Evolutionary conservation across 2,329 filamentous ascomycete genomes (phyloP).

Genomic region (Fusarium sublunatum): DNA sequence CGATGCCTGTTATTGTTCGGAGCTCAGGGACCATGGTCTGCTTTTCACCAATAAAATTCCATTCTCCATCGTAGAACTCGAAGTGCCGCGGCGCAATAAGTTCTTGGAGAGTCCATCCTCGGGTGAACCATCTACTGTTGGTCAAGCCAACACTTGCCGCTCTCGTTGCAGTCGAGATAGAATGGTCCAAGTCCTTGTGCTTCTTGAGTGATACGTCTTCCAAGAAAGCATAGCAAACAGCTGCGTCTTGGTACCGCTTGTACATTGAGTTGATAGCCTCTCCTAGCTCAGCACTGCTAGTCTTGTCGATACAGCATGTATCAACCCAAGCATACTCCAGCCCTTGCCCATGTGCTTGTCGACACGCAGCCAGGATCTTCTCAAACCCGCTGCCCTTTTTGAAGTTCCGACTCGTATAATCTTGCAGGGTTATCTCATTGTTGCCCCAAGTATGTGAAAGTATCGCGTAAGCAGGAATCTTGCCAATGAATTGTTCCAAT

Average conservation of each 20-base stretch:
- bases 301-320: constrained; percentile 37
- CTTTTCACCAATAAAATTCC: constrained; percentile 9
- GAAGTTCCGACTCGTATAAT: neutral
- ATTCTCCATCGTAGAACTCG: constrained; percentile 5
- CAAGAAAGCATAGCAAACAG: constrained; percentile 19
- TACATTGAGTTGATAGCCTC: constrained; percentile 38
- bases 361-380: constrained; percentile 20
- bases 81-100: constrained; percentile 1
- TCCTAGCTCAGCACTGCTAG: constrained; percentile 25
- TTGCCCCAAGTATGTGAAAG: constrained; percentile 21
- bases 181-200: neutral
- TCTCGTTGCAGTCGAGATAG: neutral
- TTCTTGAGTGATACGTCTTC: constrained; percentile 1
- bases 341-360: constrained; percentile 13
- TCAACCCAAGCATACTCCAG: constrained; percentile 26
- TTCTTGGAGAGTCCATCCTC: constrained; percentile 24
- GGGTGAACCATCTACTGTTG: constrained; percentile 13
- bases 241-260: constrained; percentile 23
- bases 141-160: neutral
- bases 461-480: constrained; percentile 11
- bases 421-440: constrained; percentile 10
- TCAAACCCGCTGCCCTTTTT: neutral
- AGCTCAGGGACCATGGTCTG: neutral
- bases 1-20: neutral
- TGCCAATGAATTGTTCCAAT: constrained; percentile 2